phyloP scores from a whole-genome alignment of 345 rosid genomes.

The Hypericum perforatum region DNA sequence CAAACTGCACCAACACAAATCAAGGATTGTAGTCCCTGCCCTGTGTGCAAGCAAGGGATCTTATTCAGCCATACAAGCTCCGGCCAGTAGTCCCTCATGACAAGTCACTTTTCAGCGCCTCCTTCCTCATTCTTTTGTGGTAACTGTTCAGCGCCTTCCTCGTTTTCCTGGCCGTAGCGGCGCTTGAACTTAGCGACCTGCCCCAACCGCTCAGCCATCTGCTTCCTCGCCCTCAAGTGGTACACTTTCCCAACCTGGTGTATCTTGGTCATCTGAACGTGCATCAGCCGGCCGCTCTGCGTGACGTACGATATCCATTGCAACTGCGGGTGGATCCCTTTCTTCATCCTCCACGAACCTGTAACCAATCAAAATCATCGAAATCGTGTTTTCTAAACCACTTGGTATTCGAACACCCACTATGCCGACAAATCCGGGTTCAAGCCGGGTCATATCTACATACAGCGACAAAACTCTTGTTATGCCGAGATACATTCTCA shows the following conservation, averaged over 20 bases:
- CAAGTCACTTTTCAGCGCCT: too few species aligned
- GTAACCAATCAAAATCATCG: not conserved
- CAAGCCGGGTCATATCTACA: too few species aligned
- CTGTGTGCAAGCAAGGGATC: not conserved
- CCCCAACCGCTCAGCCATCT: slow-evolving; percentile 75
- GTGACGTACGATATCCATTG: slow-evolving; percentile 95
- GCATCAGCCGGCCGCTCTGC: slow-evolving; percentile 78
- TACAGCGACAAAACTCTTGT: too few species aligned
- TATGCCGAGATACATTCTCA: too few species aligned
- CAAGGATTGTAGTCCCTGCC: too few species aligned
- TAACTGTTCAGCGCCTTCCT: slow-evolving; percentile 24
- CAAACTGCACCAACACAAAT: too few species aligned
- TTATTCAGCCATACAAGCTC: too few species aligned
- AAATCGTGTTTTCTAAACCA: too few species aligned
- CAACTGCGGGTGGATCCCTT: slow-evolving; percentile 90
- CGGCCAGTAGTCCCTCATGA: too few species aligned
- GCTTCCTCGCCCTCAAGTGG: slow-evolving; percentile 81
- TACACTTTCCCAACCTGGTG: slow-evolving; percentile 73
- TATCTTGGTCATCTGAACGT: slow-evolving; percentile 83
- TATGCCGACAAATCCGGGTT: too few species aligned
- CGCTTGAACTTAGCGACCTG: slow-evolving; percentile 80
- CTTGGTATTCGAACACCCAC: too few species aligned
- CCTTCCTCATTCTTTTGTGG: not conserved
- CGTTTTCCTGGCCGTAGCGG: slow-evolving; percentile 53
- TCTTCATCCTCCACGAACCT: slow-evolving; percentile 48